phyloP scores from a whole-genome alignment of 345 rosid genomes.

The Durio zibethinus region DNA sequence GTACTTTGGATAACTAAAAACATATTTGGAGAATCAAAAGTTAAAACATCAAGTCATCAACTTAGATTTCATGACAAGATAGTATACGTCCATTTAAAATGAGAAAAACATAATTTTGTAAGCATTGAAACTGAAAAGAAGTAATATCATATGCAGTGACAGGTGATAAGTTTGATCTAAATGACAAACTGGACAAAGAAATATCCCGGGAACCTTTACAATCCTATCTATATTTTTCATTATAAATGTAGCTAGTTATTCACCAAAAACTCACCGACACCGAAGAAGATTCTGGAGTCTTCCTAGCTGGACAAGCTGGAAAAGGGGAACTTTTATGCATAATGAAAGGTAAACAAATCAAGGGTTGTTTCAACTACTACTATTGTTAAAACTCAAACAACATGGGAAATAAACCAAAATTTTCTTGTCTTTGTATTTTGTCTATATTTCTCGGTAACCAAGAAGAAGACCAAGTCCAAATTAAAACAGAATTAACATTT shows the following conservation, averaged over 20 bases:
- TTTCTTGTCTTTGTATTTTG: neutral
- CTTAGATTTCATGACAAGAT: neutral
- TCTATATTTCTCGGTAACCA: neutral
- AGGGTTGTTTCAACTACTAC: no score
- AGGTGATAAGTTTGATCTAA: neutral
- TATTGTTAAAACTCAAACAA: no score
- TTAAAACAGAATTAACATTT: neutral
- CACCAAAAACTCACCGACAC: neutral
- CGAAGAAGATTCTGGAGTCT: neutral
- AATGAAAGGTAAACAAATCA: no score
- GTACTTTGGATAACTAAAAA: neutral
- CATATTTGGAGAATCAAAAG: neutral
- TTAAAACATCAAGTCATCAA: neutral
- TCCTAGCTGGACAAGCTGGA: neutral
- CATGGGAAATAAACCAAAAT: neutral
- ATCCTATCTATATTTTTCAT: neutral
- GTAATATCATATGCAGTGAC: constrained; percentile 6
- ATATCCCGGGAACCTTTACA: neutral
- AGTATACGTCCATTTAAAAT: neutral
- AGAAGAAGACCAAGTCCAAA: neutral
- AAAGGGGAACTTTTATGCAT: neutral
- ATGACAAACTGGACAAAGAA: neutral
- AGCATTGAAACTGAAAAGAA: neutral
- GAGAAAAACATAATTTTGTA: neutral
- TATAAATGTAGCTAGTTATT: neutral